Base-by-base conservation (phyloP, 1,284 basidiomycete species). In the Tylopilus orsonianus region DNA sequence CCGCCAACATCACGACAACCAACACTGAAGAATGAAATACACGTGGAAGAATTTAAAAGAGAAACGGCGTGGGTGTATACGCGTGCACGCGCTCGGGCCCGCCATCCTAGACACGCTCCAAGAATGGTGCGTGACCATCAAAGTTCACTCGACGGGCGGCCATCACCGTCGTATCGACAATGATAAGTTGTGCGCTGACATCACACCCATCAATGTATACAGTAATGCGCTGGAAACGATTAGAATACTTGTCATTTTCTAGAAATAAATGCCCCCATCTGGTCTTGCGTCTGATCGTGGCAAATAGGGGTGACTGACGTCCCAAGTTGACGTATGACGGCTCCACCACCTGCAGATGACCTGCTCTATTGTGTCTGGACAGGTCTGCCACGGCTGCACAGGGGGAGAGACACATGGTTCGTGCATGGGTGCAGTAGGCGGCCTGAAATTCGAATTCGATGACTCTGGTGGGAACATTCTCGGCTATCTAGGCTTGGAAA, bases 11-110 rank as follows among this genome's bases (percentile, higher is more conserved):
- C 56, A 56, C 16, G 38, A 32, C 12, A 50, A 12, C 26, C 12
- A 33, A 39, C 44, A 52, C 20, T 19, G 42, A 30, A 43, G 38
- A 56, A 57, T 61, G 59, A 61, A 59, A 50, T 29, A 30, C 59
- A 50, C 50, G 50, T 57, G 54, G 44, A 41, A 42, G 8, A 43
- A n/a, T n/a, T n/a, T n/a, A n/a, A n/a, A n/a, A n/a, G n/a, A n/a
- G n/a, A n/a, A n/a, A n/a, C n/a, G 22, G 34, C n/a, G 22, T 40
- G 29, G 10, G 6, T 10, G 50, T 30, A 5, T 37, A 8, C 9
- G 13, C 24, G 38, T 29, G 20, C 37, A 29, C 18, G 9, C 10
- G 5, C 19, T 57, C 56, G 47, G 57, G 9, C 19, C 57, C 59
- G 51, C 22, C 30, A 20, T 34, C 24, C 32, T 20, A 10, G 19